Percentiles rank a stretch among this genome's conserved stretches.
phyloP scores from a whole-genome alignment of 1,139 yeast genomes.

The Kodamaea alishanica region DNA sequence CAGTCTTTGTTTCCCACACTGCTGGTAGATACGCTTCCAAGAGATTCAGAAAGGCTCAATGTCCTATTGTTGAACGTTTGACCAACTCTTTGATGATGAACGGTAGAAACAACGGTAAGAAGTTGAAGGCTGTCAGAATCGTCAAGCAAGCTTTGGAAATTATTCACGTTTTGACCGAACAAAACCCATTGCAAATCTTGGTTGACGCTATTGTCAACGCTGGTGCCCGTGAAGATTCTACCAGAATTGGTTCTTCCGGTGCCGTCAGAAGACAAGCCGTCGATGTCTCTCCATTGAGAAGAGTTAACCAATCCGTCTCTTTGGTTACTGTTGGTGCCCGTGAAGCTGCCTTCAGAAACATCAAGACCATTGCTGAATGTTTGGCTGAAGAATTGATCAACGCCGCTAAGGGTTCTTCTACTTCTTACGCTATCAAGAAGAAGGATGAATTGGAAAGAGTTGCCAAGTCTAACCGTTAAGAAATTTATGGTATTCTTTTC shows the following conservation, averaged over 20 bases:
- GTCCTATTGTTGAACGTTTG: constrained; percentile 98
- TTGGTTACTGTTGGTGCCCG: constrained; percentile 99
- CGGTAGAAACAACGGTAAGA: constrained; percentile 99
- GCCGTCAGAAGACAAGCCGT: constrained; percentile 99
- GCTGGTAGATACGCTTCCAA: constrained; percentile 99
- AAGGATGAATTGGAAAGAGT: constrained; percentile 99
- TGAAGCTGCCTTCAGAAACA: constrained; percentile 99
- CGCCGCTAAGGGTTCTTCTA: constrained; percentile 99
- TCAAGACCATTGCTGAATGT: constrained; percentile 99
- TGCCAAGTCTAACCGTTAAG: constrained; percentile 99
- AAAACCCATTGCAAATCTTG: constrained; percentile 98
- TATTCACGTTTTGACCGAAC: constrained; percentile 95
- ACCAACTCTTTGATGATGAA: constrained; percentile 99
- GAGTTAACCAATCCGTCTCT: constrained; percentile 99
- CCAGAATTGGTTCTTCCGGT: constrained; percentile 99
- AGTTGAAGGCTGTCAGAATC: constrained; percentile 99
- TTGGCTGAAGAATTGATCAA: constrained; percentile 99
- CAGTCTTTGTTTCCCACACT: constrained; percentile 98
- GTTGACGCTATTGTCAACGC: constrained; percentile 99
- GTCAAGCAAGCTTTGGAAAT: constrained; percentile 99
- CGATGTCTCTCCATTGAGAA: constrained; percentile 99
- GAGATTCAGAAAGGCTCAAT: constrained; percentile 99
- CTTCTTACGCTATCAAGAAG: constrained; percentile 99
- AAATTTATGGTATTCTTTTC: constrained; percentile 14
- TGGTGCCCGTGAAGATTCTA: constrained; percentile 99